Percentiles rank a stretch among this genome's conserved stretches.
phyloP scores from a whole-genome alignment of 441 rosid species.

The Metrosideros polymorpha region DNA sequence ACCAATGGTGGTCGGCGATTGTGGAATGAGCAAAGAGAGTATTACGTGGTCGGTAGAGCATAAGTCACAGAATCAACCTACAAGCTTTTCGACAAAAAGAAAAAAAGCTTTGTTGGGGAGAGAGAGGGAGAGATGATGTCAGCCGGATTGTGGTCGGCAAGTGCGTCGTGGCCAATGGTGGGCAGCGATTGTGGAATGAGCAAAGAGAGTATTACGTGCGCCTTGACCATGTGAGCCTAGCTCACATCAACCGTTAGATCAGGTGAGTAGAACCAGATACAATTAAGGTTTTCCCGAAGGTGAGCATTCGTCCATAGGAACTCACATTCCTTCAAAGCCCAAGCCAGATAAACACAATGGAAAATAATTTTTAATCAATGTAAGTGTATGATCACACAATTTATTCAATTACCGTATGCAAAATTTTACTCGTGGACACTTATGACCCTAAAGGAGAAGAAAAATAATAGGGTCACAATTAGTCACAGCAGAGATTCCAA shows the following conservation, averaged over 20 bases:
- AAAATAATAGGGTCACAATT: background rate
- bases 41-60: too few species aligned
- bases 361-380: fast-evolving
- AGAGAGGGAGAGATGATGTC: too few species aligned
- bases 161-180: background rate
- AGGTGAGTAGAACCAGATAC: fast-evolving
- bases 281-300: background rate
- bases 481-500: background rate
- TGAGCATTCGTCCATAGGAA: background rate
- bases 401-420: too few species aligned
- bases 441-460: background rate
- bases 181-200: background rate
- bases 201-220: fast-evolving
- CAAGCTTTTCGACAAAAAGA: too few species aligned
- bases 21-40: too few species aligned
- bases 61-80: background rate
- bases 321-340: background rate
- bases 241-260: background rate
- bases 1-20: too few species aligned
- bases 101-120: background rate
- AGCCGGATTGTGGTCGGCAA: background rate
- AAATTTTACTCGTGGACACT: too few species aligned
- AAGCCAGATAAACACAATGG: background rate
- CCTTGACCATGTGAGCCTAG: background rate
- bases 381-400: background rate